Base-by-base conservation (phyloP, 2,329 filamentous ascomycete genomes). In the Penicillium hesseltinei region DNA sequence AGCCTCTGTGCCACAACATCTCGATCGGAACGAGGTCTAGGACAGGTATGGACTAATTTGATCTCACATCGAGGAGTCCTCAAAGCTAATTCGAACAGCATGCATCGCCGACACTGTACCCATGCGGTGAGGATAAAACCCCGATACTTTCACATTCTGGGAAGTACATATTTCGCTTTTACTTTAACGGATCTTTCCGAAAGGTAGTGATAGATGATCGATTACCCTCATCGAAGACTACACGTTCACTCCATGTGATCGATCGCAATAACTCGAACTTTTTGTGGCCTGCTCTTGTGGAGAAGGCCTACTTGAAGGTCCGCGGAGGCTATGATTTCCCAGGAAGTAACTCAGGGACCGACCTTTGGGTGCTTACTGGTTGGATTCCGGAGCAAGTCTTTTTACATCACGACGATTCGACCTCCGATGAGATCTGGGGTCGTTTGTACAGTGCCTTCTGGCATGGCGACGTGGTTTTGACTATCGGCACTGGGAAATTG, bases 321-420 rank as follows among this genome's bases (percentile, higher is more conserved):
- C 85, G 93, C 55, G 94, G 94, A 29, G 94, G 94, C 35, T 99
- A 99, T 72, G 92, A 99, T 69, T 99, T 99, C 64, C 93, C 94
- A 0, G 94, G 94, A 8, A 97, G 94, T 69, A 97, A 97, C 72
- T 97, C 93, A 0, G 92, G 91, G 11, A 97, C 93, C 2, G 94
- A 99, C 74, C 77, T 99, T 4, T 96, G 91, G 85, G 88, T 95
- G 1, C 76, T 99, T 54, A 96, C 90, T 0, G 93, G 94, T 31
- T 99, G 94, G 94, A 92, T 99, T 49, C 94, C 94, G 0, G 92
- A 99, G 75, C 94, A 99, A 72, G 79, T 97, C 1, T 96, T 96
- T 67, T 79, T 97, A 1, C 92, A 96, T 69, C 89, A 89, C 63
- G 89, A 94, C 62, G 91, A 96, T 58, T 81, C 92, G 3, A 87